Base-by-base conservation (phyloP, 352 stramenopile genomes). In the Globisporangium paddicum region DNA sequence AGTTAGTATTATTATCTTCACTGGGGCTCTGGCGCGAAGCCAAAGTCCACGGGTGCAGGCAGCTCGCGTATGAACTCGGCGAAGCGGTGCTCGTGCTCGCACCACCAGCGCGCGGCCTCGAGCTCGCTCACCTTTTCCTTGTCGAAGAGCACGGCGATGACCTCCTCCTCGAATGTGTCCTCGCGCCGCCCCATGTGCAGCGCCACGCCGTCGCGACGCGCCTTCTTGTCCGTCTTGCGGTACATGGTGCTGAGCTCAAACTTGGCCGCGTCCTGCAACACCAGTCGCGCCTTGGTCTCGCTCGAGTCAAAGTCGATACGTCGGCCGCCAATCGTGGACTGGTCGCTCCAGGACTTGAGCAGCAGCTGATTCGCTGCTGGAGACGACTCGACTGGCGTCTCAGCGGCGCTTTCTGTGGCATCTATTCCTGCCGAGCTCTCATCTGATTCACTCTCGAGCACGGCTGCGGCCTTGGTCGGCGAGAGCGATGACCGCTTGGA, bases 181-280 rank as follows among this genome's bases (percentile, higher is more conserved):
- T 94, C 84, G 41, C 77, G 72, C 23, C 82, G 64, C 1, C 82
- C 84, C 62, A 94, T 86, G 49, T 89, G 81, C 54, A 92, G 56
- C 21, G 84, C 80, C 16, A 94, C 67, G 35, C 84, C 84, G 37
- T 94, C 84, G 52, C 82, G 74, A 34, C 69, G 61, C n/a, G 84
- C 84, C 58, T 81, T 82, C 40, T 77, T 78, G 64, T 94, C 84
- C 1, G 80, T 94, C 64, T 92, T 92, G 53, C 84, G 80, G 73
- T 94, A 94, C 82, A 94, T 94, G 3, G 84, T 79, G 45, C 72
- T 91, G 37, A 94, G 64, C 55, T 89, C 84, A 53, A 94, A 92
- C 51, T 76, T 75, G 21, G 79, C 77, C 13, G 82, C 82, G 53
- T 94, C 84, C 55, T 91, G 84, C 16, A 94, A 37, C 13, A 75